phyloP scores from a whole-genome alignment of 1,284 basidiomycete genomes.

The Cryptococcus amylolentus region DNA sequence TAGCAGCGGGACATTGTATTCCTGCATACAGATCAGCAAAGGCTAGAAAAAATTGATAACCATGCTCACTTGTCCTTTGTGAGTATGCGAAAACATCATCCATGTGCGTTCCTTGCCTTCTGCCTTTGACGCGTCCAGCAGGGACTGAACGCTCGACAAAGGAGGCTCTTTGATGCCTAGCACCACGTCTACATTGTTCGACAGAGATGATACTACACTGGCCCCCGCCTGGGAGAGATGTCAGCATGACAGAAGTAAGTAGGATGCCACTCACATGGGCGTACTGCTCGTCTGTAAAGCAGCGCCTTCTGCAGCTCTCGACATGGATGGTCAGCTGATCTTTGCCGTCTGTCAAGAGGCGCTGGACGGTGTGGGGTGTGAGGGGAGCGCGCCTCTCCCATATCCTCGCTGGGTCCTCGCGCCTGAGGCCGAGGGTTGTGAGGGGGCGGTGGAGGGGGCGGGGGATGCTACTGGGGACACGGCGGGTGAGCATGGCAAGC shows the following conservation, averaged over 20 bases:
- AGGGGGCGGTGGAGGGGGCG: slow-evolving; percentile 6
- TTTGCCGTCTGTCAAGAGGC: slow-evolving; percentile 46
- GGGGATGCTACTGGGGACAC: neutral
- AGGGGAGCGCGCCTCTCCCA: slow-evolving; percentile 86
- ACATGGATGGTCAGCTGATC: slow-evolving; percentile 66
- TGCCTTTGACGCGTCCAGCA: slow-evolving; percentile 12
- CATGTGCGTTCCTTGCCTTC: slow-evolving; percentile 34
- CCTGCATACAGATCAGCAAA: slow-evolving; percentile 43
- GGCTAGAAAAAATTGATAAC: neutral
- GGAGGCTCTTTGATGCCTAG: slow-evolving; percentile 86
- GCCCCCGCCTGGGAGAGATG: slow-evolving; percentile 65
- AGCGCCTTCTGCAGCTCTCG: slow-evolving; percentile 68
- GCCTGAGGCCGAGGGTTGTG: slow-evolving; percentile 61
- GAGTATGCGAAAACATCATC: slow-evolving; percentile 86
- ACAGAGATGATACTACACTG: slow-evolving; percentile 58
- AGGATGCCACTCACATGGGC: slow-evolving; percentile 55
- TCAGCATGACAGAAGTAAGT: neutral
- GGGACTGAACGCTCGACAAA: slow-evolving; percentile 56
- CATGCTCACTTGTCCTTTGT: slow-evolving; percentile 57
- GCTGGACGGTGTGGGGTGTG: slow-evolving; percentile 66
- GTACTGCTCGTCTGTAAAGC: slow-evolving; percentile 66
- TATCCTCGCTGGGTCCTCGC: slow-evolving; percentile 72
- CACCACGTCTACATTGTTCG: slow-evolving; percentile 63
- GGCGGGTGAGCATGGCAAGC: neutral
- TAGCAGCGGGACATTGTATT: slow-evolving; percentile 76